Evolutionary conservation across 139 green algal genomes (phyloP).

Genomic region (Closterium sp.): DNA sequence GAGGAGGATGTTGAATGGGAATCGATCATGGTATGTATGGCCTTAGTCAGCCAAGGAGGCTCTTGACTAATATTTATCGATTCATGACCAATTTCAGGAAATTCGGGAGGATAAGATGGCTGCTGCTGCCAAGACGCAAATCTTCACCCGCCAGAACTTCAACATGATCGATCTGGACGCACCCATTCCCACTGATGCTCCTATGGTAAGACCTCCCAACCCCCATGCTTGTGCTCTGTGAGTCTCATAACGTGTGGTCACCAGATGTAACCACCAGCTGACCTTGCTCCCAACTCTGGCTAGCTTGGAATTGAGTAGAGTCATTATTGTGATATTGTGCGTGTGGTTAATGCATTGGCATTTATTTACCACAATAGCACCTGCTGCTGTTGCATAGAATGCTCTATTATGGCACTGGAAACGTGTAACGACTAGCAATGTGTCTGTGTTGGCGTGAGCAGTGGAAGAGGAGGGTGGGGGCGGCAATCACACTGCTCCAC

Average conservation of each 20-base stretch:
- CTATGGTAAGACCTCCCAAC: not conserved
- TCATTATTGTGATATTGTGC: too few species aligned
- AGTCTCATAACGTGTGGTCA: not conserved
- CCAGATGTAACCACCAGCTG: not conserved
- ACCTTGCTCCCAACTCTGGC: not conserved
- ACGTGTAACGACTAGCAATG: not conserved
- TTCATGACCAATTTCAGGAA: not conserved
- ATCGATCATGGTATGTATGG: not conserved
- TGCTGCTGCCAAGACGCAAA: slow-evolving; percentile 5
- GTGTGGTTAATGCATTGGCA: too few species aligned
- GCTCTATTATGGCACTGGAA: too few species aligned
- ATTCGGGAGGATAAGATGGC: slow-evolving; percentile 14
- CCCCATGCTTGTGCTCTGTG: not conserved
- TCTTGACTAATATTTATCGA: not conserved
- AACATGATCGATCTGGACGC: slow-evolving; percentile 24
- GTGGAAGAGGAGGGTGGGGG: not conserved
- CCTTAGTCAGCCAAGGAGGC: not conserved
- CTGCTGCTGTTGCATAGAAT: too few species aligned
- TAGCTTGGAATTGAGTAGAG: not conserved
- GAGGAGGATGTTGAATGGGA: too few species aligned
- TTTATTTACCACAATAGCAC: too few species aligned
- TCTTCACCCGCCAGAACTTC: slow-evolving; percentile 20
- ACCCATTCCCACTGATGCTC: not conserved
- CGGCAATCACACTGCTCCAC: not conserved
- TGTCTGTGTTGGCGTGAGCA: not conserved